These are phyloP conservation scores for Xenoacremonium recifei DNA, from an alignment of 2,329 filamentous ascomycete species.

Conservation along the genomic window DNA sequence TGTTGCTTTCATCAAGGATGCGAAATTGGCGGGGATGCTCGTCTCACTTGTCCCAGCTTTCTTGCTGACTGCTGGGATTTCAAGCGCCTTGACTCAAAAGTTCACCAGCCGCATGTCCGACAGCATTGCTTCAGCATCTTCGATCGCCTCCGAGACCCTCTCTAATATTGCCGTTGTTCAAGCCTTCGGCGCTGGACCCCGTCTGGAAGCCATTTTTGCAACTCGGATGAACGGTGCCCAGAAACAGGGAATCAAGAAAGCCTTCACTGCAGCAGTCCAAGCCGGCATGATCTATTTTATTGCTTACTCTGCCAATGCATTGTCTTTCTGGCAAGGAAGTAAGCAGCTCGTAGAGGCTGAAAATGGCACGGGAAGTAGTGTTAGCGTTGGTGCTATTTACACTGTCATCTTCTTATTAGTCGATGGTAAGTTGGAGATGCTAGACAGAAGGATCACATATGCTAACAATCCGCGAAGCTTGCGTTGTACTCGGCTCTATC, in stretches of 20 bases:
- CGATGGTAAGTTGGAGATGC: conserved; percentile 43
- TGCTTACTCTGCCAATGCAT: conserved; percentile 63
- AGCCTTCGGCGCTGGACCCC: conserved; percentile 58
- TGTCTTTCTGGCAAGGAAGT: conserved; percentile 68
- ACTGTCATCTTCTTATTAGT: conserved; percentile 64
- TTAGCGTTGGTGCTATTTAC: conserved; percentile 51
- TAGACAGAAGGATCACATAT: no score
- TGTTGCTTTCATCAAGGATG: conserved; percentile 65
- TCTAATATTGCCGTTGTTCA: conserved; percentile 62
- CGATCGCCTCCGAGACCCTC: conserved; percentile 61
- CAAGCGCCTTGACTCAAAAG: conserved; percentile 53
- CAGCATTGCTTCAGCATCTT: conserved; percentile 55
- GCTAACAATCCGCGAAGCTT: conserved; percentile 37
- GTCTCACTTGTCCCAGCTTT: conserved; percentile 63
- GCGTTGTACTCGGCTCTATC: conserved; percentile 61
- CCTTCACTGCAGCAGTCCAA: conserved; percentile 54
- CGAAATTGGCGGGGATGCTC: conserved; percentile 62
- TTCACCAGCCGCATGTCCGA: conserved; percentile 50
- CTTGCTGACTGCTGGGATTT: conserved; percentile 56
- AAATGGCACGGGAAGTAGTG: conserved; percentile 30
- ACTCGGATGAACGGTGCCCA: conserved; percentile 49
- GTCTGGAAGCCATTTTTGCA: conserved; percentile 60
- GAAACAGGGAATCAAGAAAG: conserved; percentile 56
- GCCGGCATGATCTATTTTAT: conserved; percentile 65
- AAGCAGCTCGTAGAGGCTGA: conserved; percentile 44